Percentiles rank a stretch among this genome's conserved stretches.
phyloP scores from a whole-genome alignment of 768 basidiomycete genomes.

The Kwoniella dejecticola region DNA sequence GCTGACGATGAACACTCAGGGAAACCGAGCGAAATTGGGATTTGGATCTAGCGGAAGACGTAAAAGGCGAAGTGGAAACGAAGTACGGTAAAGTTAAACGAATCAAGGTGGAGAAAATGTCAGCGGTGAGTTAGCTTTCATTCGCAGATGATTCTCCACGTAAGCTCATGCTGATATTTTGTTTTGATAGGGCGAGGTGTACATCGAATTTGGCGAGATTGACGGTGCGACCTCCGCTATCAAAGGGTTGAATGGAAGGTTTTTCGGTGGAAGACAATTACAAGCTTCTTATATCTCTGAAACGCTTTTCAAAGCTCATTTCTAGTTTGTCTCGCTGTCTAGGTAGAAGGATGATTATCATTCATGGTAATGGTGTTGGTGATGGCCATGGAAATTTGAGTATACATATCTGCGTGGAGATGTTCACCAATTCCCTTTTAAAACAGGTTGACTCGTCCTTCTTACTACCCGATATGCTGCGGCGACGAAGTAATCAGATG shows the following conservation, averaged over 20 bases:
- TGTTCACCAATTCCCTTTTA: neutral
- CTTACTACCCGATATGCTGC: too few relatives aligned
- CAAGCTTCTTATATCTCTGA: constrained; percentile 87
- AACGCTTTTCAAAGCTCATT: constrained; percentile 63
- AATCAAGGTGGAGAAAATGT: constrained; percentile 92
- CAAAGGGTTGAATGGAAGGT: constrained; percentile 89
- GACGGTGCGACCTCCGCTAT: constrained; percentile 81
- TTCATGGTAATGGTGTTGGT: too few relatives aligned
- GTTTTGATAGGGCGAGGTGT: constrained; percentile 84
- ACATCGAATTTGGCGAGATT: constrained; percentile 81
- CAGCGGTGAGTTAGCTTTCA: constrained; percentile 65
- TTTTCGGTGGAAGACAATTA: constrained; percentile 92
- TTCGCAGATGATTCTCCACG: neutral
- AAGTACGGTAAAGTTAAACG: constrained; percentile 86
- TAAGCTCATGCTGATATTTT: neutral
- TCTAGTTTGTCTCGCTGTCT: constrained; percentile 24
- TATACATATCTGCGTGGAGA: neutral
- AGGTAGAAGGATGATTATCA: too few relatives aligned
- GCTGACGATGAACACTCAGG: constrained; percentile 58
- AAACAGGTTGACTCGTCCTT: neutral
- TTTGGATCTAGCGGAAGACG: constrained; percentile 91
- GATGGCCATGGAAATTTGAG: neutral
- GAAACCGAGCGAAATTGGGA: constrained; percentile 98
- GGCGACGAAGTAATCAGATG: too few relatives aligned
- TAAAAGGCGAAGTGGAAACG: constrained; percentile 86